Evolutionary conservation across 2,329 filamentous ascomycete genomes (phyloP).

Genomic region (Fusarium albidum): DNA sequence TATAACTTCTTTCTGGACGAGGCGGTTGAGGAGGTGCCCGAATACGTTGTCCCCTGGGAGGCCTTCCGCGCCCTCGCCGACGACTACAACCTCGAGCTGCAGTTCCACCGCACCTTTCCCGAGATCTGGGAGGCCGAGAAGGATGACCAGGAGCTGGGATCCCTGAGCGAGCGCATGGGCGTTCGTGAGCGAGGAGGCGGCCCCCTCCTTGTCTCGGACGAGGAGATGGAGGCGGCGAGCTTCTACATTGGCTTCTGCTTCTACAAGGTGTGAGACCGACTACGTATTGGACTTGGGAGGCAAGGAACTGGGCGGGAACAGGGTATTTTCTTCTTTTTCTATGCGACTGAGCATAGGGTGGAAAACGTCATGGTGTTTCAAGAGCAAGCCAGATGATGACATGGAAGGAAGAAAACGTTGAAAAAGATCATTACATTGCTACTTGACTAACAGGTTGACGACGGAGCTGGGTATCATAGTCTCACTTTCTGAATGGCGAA

Average conservation of each 20-base stretch:
- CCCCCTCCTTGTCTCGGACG: slow-evolving; percentile 75
- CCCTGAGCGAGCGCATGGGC: slow-evolving; percentile 94
- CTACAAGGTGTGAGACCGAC: slow-evolving; percentile 77
- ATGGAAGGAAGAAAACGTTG: slow-evolving; percentile 22
- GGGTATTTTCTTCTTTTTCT: neutral
- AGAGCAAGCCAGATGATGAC: slow-evolving; percentile 4
- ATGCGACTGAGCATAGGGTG: neutral
- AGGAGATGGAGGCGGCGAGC: slow-evolving; percentile 91
- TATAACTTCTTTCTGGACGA: slow-evolving; percentile 97
- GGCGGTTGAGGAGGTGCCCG: slow-evolving; percentile 93
- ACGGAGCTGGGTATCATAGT: slow-evolving; percentile 46
- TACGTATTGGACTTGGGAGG: neutral
- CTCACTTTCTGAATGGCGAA: slow-evolving; percentile 29
- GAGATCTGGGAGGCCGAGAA: slow-evolving; percentile 95
- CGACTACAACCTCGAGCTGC: slow-evolving; percentile 94
- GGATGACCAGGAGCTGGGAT: slow-evolving; percentile 80
- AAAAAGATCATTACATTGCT: slow-evolving; percentile 30
- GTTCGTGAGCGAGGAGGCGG: slow-evolving; percentile 77
- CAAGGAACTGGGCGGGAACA: neutral
- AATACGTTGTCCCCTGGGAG: slow-evolving; percentile 98
- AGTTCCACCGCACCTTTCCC: slow-evolving; percentile 89
- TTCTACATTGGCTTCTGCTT: slow-evolving; percentile 98
- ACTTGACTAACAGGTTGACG: slow-evolving; percentile 22
- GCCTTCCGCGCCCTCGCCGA: slow-evolving; percentile 95
- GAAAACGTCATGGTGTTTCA: slow-evolving; percentile 1